Base-by-base conservation (phyloP, 306 rosid species). In the Benincasa hispida region DNA sequence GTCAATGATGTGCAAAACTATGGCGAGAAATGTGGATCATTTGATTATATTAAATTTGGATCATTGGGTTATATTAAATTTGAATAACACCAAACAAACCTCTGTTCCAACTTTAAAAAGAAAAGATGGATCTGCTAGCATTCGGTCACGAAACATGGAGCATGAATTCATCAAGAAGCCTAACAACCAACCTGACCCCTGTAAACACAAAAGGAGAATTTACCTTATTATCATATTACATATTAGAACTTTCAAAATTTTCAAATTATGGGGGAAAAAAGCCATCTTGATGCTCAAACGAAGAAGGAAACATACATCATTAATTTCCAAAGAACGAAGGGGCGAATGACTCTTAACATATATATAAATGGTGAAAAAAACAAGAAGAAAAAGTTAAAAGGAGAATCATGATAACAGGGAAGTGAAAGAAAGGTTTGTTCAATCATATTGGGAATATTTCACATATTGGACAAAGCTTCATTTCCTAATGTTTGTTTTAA, bases 91-190 rank as follows among this genome's bases (percentile, higher is more conserved):
- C 75, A 56, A 77, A 82, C 88, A 81, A 85, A 93, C 98, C 98
- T 91, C 95, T 17, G 87, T 91, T 67, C 96, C 97, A 74, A 93
- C 92, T 93, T 91, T 93, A 70, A 93, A 93, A 47, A 93, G 91
- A 82, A 93, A 93, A 48, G 97, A 91, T 83, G 97, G 98, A 83
- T 93, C 93, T 10, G 95, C 97, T 35, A 93, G 81, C 98, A 93
- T 93, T 82, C 97, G 85, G 42, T 91, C 87, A 35, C 98, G 90
- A 77, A 93, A 78, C 91, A 93, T 89, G 45, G 93, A 73, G 75
- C 97, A 91, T 74, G 85, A 78, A 76, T 86, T 87, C 87, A 87
- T 93, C 78, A 93, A 81, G 79, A 91, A 89, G 13, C 90, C 82
- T 50, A 91, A 50, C 10, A 85, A 91, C 96, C 95, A 84, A 62